Evolutionary conservation across 75 land plant species (phyloP).

Genomic region (Pinus tabuliformis): DNA sequence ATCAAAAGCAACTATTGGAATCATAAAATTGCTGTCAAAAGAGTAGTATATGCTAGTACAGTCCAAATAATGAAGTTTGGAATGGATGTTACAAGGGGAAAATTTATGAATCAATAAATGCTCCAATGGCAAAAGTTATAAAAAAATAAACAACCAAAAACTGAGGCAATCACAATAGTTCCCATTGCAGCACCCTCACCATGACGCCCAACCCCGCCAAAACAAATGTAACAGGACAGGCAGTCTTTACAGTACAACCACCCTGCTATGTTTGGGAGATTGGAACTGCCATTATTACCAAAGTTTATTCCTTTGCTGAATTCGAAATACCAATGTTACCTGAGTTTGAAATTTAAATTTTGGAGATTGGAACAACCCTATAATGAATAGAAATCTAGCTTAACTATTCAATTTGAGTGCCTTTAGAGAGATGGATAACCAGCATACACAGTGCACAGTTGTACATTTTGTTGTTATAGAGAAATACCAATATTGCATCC

Average conservation of each 20-base stretch:
- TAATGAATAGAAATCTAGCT: no score
- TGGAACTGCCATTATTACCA: not conserved
- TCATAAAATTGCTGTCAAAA: no score
- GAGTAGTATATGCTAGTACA: no score
- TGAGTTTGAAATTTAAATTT: no score
- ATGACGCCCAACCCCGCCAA: no score
- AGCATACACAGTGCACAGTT: not conserved
- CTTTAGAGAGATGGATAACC: not conserved
- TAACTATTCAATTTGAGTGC: no score
- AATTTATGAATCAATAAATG: not conserved
- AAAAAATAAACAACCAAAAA: not conserved
- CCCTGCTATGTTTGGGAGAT: not conserved
- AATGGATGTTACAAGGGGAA: not conserved
- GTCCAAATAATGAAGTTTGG: no score
- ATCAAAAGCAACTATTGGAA: no score
- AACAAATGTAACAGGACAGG: not conserved
- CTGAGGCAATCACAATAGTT: not conserved
- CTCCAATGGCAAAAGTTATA: no score
- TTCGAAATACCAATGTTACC: no score
- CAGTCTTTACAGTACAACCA: not conserved
- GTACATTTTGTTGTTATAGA: not conserved
- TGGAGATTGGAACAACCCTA: no score
- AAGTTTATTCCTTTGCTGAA: no score
- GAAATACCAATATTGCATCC: not conserved
- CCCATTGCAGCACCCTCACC: not conserved